A percentile compares a stretch with the other conserved stretches of the same genome.
Conservation (phyloP, 257 asterid genomes). For the Vinca minor region DNA sequence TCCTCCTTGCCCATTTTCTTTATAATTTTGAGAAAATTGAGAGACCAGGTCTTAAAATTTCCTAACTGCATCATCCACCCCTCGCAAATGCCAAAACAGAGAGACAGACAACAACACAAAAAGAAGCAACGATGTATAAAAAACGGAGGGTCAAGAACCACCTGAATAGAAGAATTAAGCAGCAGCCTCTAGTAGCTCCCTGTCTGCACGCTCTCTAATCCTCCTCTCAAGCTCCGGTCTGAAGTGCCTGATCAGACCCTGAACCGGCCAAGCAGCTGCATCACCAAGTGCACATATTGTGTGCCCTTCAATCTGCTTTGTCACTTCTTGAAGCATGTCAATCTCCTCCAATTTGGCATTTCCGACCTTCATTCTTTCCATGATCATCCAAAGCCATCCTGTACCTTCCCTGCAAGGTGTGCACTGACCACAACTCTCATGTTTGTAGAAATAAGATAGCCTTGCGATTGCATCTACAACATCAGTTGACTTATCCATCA, state of each 20-base stretch:
- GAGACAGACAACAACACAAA: background rate
- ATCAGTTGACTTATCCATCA: slow-evolving; percentile 98
- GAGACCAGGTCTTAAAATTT: background rate
- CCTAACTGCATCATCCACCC: background rate
- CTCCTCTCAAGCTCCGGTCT: slow-evolving; percentile 95
- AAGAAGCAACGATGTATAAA: background rate
- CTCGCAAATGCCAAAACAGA: background rate
- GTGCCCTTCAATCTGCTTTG: slow-evolving; percentile 99
- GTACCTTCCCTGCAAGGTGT: slow-evolving; percentile 99
- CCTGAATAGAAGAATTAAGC: slow-evolving; percentile 51
- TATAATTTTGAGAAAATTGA: background rate
- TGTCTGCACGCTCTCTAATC: slow-evolving; percentile 82
- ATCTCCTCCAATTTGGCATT: slow-evolving; percentile 95
- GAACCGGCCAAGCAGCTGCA: slow-evolving; percentile 99
- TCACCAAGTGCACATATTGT: slow-evolving; percentile 98
- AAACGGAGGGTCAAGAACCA: slow-evolving; percentile 7
- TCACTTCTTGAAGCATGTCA: slow-evolving; percentile 97
- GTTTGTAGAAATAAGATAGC: slow-evolving; percentile 94
- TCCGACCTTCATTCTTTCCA: slow-evolving; percentile 98
- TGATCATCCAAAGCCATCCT: slow-evolving; percentile 98
- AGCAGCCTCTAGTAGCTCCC: slow-evolving; percentile 73
- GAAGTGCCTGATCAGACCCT: slow-evolving; percentile 97
- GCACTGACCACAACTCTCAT: slow-evolving; percentile 98
- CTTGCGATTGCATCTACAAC: slow-evolving; percentile 92
- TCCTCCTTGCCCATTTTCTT: background rate